Percentiles rank a stretch among this genome's conserved stretches.
Evolutionary conservation across 1,139 yeast species (phyloP).

Genomic region (Kodamaea suecica): DNA sequence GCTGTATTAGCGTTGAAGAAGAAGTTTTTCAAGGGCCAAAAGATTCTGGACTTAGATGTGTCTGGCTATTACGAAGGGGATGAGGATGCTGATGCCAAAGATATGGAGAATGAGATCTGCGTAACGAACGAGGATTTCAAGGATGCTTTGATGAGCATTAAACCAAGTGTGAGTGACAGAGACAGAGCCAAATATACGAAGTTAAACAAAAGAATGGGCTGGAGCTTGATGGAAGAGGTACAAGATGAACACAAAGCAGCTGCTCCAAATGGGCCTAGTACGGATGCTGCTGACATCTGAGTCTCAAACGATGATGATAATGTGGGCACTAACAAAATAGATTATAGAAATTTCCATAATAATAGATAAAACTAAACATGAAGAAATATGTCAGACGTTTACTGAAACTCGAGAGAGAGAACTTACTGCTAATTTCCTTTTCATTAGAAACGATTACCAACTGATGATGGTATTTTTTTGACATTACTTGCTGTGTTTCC

Average conservation of each 20-base stretch:
- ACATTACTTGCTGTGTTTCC: too few species aligned
- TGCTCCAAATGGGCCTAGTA: slow-evolving; percentile 1
- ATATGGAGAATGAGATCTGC: slow-evolving; percentile 34
- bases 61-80: slow-evolving; percentile 36
- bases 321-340: too few species aligned
- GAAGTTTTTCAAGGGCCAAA: slow-evolving; percentile 54
- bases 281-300: not conserved
- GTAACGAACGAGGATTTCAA: slow-evolving; percentile 69
- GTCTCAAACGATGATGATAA: not conserved
- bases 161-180: slow-evolving; percentile 87
- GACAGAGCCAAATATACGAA: slow-evolving; percentile 77
- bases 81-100: slow-evolving; percentile 27
- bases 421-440: too few species aligned
- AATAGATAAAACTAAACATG: too few species aligned
- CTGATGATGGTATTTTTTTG: too few species aligned
- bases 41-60: slow-evolving; percentile 48
- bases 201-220: slow-evolving; percentile 58
- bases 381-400: too few species aligned
- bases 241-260: slow-evolving; percentile 8
- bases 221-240: slow-evolving; percentile 37
- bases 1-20: slow-evolving; percentile 82
- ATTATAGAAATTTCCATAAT: too few species aligned
- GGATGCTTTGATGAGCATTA: slow-evolving; percentile 66
- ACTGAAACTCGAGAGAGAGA: too few species aligned
- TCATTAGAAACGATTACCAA: too few species aligned